phyloP scores from a whole-genome alignment of 345 rosid species.

The Salix purpurea region DNA sequence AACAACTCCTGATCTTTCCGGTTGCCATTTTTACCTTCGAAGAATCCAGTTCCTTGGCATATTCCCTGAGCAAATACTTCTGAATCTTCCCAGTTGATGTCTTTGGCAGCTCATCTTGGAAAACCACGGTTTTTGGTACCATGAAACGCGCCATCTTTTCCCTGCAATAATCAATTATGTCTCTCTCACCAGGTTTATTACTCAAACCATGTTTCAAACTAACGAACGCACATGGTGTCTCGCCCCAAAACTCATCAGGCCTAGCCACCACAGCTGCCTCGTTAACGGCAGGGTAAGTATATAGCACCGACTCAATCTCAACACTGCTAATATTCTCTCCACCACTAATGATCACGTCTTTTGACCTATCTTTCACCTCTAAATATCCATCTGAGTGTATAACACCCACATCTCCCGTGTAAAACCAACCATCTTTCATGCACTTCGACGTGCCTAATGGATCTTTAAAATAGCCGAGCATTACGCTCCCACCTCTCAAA shows the following conservation, averaged over 20 bases:
- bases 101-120: conserved; percentile 53
- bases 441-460: background rate
- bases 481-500: conserved; percentile 15
- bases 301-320: conserved; percentile 22
- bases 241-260: conserved; percentile 23
- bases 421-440: conserved; percentile 23
- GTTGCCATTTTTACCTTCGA: background rate
- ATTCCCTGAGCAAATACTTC: conserved; percentile 57
- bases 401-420: conserved; percentile 23
- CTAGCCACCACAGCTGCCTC: conserved; percentile 30
- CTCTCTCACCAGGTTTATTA: conserved; percentile 18
- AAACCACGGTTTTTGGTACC: conserved; percentile 68
- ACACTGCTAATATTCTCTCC: conserved; percentile 29
- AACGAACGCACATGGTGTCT: conserved; percentile 27
- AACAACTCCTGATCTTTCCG: too few species aligned
- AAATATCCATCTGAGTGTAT: conserved; percentile 22
- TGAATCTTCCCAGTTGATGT: conserved; percentile 77
- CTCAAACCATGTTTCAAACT: conserved; percentile 5
- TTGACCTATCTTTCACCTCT: conserved; percentile 26
- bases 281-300: conserved; percentile 10
- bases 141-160: conserved; percentile 63
- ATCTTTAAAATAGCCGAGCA: conserved; percentile 21
- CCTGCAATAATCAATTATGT: conserved; percentile 55
- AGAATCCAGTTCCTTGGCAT: conserved; percentile 26
- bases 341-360: conserved; percentile 28